phyloP scores from a whole-genome alignment of 2,329 filamentous ascomycete genomes.

The Neocatenulostroma microsporum region DNA sequence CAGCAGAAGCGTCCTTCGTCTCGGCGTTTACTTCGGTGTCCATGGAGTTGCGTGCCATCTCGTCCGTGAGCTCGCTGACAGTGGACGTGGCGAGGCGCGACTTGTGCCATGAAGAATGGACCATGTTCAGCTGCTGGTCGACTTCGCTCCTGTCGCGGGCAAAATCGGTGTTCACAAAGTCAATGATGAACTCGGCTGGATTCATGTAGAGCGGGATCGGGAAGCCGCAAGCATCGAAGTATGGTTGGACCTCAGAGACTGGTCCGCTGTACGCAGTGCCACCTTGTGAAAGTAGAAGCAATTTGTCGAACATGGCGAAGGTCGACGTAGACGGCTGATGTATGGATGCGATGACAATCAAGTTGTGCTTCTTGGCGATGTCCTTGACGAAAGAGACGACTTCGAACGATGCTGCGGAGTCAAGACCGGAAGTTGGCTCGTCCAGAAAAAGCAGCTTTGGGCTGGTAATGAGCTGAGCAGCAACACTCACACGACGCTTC shows the following conservation, averaged over 20 bases:
- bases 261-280: slow-evolving; percentile 66
- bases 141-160: slow-evolving; percentile 43
- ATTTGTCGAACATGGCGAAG: slow-evolving; percentile 72
- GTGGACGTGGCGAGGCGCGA: slow-evolving; percentile 38
- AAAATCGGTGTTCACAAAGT: slow-evolving; percentile 73
- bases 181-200: slow-evolving; percentile 71
- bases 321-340: slow-evolving; percentile 77
- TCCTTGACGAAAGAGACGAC: slow-evolving; percentile 65
- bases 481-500: slow-evolving; percentile 71
- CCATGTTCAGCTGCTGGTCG: slow-evolving; percentile 42
- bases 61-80: slow-evolving; percentile 27
- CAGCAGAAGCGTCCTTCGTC: slow-evolving; percentile 33
- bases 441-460: slow-evolving; percentile 77
- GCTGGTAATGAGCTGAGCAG: slow-evolving; percentile 70
- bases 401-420: slow-evolving; percentile 68
- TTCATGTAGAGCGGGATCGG: slow-evolving; percentile 64
- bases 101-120: slow-evolving; percentile 50
- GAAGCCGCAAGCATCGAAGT: slow-evolving; percentile 56
- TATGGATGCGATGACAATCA: slow-evolving; percentile 74
- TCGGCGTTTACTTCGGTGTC: slow-evolving; percentile 24
- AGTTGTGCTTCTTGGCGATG: slow-evolving; percentile 58
- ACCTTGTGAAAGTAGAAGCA: slow-evolving; percentile 65
- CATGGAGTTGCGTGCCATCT: slow-evolving; percentile 29
- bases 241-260: slow-evolving; percentile 48
- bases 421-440: slow-evolving; percentile 75